Base-by-base conservation (phyloP, 768 basidiomycete genomes). In the Phylloporus sp. region DNA sequence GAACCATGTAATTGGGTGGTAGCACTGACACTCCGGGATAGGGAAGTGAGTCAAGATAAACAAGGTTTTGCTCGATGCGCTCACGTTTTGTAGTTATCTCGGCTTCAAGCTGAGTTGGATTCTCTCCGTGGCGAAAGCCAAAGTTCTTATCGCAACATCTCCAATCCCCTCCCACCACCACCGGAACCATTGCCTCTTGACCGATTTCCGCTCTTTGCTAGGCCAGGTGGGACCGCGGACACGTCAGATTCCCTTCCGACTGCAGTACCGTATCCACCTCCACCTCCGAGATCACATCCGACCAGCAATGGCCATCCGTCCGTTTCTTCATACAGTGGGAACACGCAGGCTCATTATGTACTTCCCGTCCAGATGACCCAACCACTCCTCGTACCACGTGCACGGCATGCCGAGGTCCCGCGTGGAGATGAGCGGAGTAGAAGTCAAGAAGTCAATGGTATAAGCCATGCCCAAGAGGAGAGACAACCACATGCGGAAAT, bases 121-220 rank as follows among this genome's bases (percentile, higher is more conserved):
- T 63, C 68, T 20, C 70, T 75, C 16, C 64, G 61, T 50, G 70
- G 68, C 15, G 54, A 65, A 11, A 62, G 65, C 40, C 58, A 68
- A 34, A 58, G 60, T 6, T 64, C 59, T 38, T 68, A 59, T 57
- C 68, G 58, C 45, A 66, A 71, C 52, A 59, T 61, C 45, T 61
- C 64, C 32, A 82, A 82, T 58, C 82, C 82, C 5, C 73, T 84
- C 18, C 81, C 81, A 22, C 64, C 70, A 36, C 81, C 81, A n/a
- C 81, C 81, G 12, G 74, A 77, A 49, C 81, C 79, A 3, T 63
- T 81, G 7, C 71, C 77, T 9, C 65, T 76, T 10, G 75, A 78
- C 23, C 68, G 71, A 35, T 67, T 79, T 18, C 75, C 77, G 11
- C 45, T 71, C 11, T 74, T 78, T 46, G 68, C 70, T 16, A 70